Evolutionary conservation across 768 basidiomycete species (phyloP).

Genomic region (Suillus subaureus): DNA sequence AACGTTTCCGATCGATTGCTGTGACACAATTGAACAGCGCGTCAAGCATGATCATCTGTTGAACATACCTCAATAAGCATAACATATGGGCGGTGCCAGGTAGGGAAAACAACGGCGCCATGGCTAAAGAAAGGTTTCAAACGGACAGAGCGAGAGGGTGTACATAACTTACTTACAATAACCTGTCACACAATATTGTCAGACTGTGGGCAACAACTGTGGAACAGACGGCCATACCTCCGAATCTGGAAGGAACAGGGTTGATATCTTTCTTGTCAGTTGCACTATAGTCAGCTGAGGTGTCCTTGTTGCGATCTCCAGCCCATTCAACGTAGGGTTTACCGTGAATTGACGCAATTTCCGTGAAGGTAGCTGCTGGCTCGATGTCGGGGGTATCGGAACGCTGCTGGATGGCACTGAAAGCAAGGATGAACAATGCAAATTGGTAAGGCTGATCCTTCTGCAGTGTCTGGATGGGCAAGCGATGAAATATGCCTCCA

Average conservation of each 20-base stretch:
- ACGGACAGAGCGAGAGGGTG: neutral
- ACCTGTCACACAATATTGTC: slow-evolving; percentile 14
- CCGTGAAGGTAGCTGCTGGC: slow-evolving; percentile 21
- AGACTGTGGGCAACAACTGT: neutral
- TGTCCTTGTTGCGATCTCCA: slow-evolving; percentile 25
- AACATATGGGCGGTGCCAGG: slow-evolving; percentile 32
- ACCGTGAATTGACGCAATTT: slow-evolving; percentile 27
- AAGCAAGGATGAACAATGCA: slow-evolving; percentile 29
- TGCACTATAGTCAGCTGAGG: slow-evolving; percentile 19
- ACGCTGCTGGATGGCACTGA: slow-evolving; percentile 16
- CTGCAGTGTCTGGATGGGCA: slow-evolving; percentile 24
- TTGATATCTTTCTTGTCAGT: slow-evolving; percentile 26
- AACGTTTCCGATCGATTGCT: slow-evolving; percentile 32
- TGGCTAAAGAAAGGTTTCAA: slow-evolving; percentile 17
- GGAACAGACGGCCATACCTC: slow-evolving; percentile 18
- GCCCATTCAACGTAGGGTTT: slow-evolving; percentile 28
- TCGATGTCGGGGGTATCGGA: neutral
- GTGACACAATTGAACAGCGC: neutral
- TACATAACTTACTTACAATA: slow-evolving; percentile 28
- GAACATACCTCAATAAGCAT: slow-evolving; percentile 29
- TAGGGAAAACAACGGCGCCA: slow-evolving; percentile 21
- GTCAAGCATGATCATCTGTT: neutral
- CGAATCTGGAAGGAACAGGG: slow-evolving; percentile 29
- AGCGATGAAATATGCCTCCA: slow-evolving; percentile 21
- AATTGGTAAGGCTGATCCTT: slow-evolving; percentile 26